Evolutionary conservation across 2,329 filamentous ascomycete genomes (phyloP).

Genomic region (Ambrosiella xylebori): DNA sequence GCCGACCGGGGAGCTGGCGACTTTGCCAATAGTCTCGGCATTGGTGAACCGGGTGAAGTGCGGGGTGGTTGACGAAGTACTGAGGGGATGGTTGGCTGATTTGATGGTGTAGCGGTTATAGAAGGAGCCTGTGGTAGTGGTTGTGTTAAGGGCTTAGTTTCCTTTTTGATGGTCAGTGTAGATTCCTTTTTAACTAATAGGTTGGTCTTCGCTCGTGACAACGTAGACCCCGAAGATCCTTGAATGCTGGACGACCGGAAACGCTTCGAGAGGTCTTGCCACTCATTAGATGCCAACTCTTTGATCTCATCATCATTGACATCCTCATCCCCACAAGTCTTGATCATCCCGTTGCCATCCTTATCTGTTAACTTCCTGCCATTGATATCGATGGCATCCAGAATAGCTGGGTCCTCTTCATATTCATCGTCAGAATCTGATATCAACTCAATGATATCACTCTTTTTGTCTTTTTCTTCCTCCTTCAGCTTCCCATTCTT

Average conservation of each 20-base stretch:
- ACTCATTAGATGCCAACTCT: constrained; percentile 28
- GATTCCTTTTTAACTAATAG: not conserved
- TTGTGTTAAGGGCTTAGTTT: not conserved
- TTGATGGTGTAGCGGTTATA: not conserved
- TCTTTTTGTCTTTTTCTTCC: constrained; percentile 20
- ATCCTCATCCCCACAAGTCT: constrained; percentile 55
- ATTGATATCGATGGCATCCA: constrained; percentile 45
- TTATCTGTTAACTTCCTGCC: constrained; percentile 47
- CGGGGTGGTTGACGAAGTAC: not conserved
- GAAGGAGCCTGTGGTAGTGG: not conserved
- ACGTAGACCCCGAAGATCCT: not conserved
- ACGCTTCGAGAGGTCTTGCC: constrained; percentile 39
- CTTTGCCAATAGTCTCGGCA: not conserved
- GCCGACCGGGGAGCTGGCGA: not conserved
- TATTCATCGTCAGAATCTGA: constrained; percentile 12
- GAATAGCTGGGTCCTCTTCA: constrained; percentile 19
- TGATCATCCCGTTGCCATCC: constrained; percentile 51
- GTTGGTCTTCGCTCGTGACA: not conserved
- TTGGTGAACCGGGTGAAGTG: not conserved
- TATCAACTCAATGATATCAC: constrained; percentile 25
- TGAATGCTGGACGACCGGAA: not conserved
- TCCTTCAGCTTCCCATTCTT: constrained; percentile 25
- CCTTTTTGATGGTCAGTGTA: not conserved
- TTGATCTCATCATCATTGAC: constrained; percentile 34
- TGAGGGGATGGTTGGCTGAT: not conserved